phyloP scores from a whole-genome alignment of 345 rosid genomes.

The Hevea brasiliensis region DNA sequence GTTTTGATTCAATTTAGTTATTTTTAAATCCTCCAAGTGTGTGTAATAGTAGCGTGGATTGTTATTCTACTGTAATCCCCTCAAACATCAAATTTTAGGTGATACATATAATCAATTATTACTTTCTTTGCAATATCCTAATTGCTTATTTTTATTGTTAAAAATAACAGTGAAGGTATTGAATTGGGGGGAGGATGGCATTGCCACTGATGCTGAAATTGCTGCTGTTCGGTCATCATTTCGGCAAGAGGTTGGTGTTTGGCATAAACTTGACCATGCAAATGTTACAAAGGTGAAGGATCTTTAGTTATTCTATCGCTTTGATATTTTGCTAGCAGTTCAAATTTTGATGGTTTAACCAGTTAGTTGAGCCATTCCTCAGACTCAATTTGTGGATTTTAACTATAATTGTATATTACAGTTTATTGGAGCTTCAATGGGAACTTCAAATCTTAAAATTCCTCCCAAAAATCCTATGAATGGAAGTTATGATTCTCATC shows the following conservation, averaged over 20 bases:
- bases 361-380: neutral
- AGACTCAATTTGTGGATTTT: neutral
- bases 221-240: slow-evolving; percentile 35
- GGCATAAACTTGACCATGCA: slow-evolving; percentile 36
- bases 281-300: slow-evolving; percentile 32
- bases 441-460: slow-evolving; percentile 37
- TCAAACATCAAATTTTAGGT: neutral
- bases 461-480: slow-evolving; percentile 18
- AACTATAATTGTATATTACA: slow-evolving; percentile 12
- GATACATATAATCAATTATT: neutral
- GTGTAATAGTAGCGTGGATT: too few species aligned
- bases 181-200: slow-evolving; percentile 40
- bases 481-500: slow-evolving; percentile 18
- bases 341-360: neutral
- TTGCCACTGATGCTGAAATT: slow-evolving; percentile 37
- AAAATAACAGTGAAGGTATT: slow-evolving; percentile 29
- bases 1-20: too few species aligned
- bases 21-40: too few species aligned
- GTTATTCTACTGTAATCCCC: neutral
- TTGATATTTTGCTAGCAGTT: neutral
- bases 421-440: slow-evolving; percentile 43
- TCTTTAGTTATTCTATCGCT: neutral
- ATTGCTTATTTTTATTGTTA: neutral
- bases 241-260: slow-evolving; percentile 40
- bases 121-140: neutral